Base-by-base conservation (phyloP, 2,329 filamentous ascomycete species). In the Pseudocercospora pini-densiflorae region DNA sequence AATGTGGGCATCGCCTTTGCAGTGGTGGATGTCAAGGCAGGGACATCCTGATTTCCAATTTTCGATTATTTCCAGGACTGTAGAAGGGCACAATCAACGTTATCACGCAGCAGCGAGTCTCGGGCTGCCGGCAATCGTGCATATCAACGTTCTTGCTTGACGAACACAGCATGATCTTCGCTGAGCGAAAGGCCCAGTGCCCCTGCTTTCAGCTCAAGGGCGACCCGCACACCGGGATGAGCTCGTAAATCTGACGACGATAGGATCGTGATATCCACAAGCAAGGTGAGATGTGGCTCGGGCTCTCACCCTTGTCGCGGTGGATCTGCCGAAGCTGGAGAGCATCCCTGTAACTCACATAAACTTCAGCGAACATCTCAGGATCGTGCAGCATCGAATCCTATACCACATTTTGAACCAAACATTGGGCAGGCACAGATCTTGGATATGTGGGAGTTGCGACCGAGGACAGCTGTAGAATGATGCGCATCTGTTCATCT, bases 241-340 rank as follows among this genome's bases (percentile, higher is more conserved):
- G 19, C 45, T 23, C 19, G 7, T 21, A 49, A 23, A 21, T 49
- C 45, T 23, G 19, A 23, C 19, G 19, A 19, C 8, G n/a, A 16
- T 45, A 31, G 40, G 40, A 45, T 45, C 40, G 14, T 45, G 12
- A 45, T 45, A 23, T 23, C 43, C 43, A 47, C 43, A 47, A 47
- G 31, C 31, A 47, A 47, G n/a, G 43, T 47, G 43, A 47, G 8
- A 5, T 54, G 51, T 54, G 51, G 51, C 24, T 24, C 23, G 51
- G 51, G 36, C 40, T 43, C 24, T 14, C 51, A 55, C 8, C 27
- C 27, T 55, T 29, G 51, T 55, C 51, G 8, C 23, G 24, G 19
- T 55, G 27, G 51, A 55, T 55, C 51, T 55, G 51, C 51, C 51
- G 24, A 55, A 43, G 27, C 51, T 31, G 51, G 51, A 55, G 51